Base-by-base conservation (phyloP, 331 rosid genomes). In the Acacia concinna region DNA sequence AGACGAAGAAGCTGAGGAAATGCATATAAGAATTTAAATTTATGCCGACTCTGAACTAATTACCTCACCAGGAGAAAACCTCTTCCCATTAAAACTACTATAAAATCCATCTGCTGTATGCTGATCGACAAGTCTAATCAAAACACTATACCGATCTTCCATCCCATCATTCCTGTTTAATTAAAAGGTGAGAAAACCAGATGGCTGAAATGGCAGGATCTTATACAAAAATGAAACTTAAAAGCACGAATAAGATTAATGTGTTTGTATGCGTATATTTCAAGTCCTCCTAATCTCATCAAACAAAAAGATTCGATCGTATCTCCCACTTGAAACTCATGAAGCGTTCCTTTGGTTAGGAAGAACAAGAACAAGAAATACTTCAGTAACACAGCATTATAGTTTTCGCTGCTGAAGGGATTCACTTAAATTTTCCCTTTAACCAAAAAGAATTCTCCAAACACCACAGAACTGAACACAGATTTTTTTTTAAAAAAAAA, bases 91-190 rank as follows among this genome's bases (percentile, higher is more conserved):
- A 68, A 90, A 91, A 85, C 73, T 70, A 76, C 70, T 62, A 78
- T 83, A 88, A 78, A 96, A 93, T 7, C 62, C 81, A 60, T 91
- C 90, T 1, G 97, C 91, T 35, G 84, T 67, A 62, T 31, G 25
- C 73, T 84, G 94, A 80, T 88, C 85, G 67, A 6, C 76, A 40
- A 93, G 84, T 78, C 84, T 77, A 70, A 96, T 84, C 87, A 96
- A 41, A 74, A 96, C 96, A 63, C 94, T 90, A 51, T 96, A 96
- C 21, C 93, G 90, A 86, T 96, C 99, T 76, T 96, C 98, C 84
- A 86, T 85, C 14, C 89, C 99, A 76, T 90, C 96, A 23, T 88
- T 93, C 81, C 92, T 91, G 77, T 59, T 47, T 47, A 84, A 52
- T 49, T 6, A 62, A 60, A 66, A 52, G 4, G 34, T 63, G 35